Evolutionary conservation across 495 filamentous ascomycete species (phyloP), one percentile per base, ranked within the genome.

Genomic region (Trichoderma reesei): DNA sequence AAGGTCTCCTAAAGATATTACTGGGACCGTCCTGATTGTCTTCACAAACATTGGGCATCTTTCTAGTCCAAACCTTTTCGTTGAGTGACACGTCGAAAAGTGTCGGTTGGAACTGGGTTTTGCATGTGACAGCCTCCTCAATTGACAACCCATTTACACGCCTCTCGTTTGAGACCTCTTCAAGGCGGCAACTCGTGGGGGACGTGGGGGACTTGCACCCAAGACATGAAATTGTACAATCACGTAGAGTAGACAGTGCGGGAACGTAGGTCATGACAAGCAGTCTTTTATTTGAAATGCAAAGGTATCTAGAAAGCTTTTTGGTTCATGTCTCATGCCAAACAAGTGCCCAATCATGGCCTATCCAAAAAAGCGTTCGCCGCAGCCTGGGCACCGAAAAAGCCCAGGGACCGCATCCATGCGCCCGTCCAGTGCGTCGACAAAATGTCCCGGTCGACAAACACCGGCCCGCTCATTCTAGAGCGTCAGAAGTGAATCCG

Each of bases 311-410:
- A 56, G n/a, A 56, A 34, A 5, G 31, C 20, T 34, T 56, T 56
- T 56, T 56, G 20, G 11, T 56, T 56, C 51, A 56, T 56, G 51
- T 56, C 51, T 56, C 51, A 31, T 56, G 20, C 31, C 51, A 56
- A 56, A 56, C n/a, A 33, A 56, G 51, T 33, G 51, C 20, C 51
- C 44, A 18, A 31, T n/a, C 20, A 33, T 18, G 51, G 20, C 51
- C 18, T 11, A 56, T 56, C 51, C 31, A 31, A 26, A 26, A 56
- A 56, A 56, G 51, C 51, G 51, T 56, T 56, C 51, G 51, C 51
- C 51, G 26, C 51, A 56, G 51, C 26, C 51, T 9, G 51, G 51
- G 20, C 8, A 34, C 51, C 26, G n/a, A 34, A 33, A 13, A 33
- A 33, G 11, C 26, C 51, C 51, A 34, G 31, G 51, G n/a, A n/a